Evolutionary conservation across 2,329 filamentous ascomycete species (phyloP).

Genomic region (Botrytis fragariae): DNA sequence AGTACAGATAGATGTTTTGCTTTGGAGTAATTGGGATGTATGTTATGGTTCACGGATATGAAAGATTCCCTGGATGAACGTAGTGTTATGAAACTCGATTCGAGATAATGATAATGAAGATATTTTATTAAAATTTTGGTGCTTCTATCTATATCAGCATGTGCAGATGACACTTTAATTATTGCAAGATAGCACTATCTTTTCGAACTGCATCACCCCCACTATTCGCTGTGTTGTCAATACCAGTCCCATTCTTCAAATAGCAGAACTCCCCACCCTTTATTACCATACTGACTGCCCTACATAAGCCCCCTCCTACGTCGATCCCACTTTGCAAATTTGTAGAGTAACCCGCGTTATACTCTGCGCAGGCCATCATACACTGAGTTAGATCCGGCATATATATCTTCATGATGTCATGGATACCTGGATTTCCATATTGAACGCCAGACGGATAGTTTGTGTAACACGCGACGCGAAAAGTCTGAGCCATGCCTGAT

Average conservation of each 20-base stretch:
- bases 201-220: constrained; percentile 1
- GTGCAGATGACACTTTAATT: neutral
- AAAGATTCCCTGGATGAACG: neutral
- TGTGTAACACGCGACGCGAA: constrained; percentile 17
- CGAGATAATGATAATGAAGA: constrained; percentile 13
- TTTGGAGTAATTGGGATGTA: constrained; percentile 30
- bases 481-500: neutral
- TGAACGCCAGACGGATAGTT: constrained; percentile 14
- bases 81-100: neutral
- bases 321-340: neutral
- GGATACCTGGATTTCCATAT: constrained; percentile 11
- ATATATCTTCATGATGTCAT: constrained; percentile 22
- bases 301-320: constrained; percentile 11
- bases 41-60: neutral
- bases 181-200: constrained; percentile 20
- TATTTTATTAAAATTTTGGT: neutral
- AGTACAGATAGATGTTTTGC: constrained; percentile 60
- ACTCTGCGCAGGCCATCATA: constrained; percentile 17
- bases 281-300: constrained; percentile 15
- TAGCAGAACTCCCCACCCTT: constrained; percentile 18
- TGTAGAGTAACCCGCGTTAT: constrained; percentile 9
- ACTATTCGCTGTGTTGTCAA: constrained; percentile 17
- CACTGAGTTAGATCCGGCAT: constrained; percentile 7
- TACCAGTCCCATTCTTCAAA: constrained; percentile 22
- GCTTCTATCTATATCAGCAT: neutral